These are phyloP conservation scores for Rhizopogon vulgaris DNA, from an alignment of 768 basidiomycete species.

Conservation along the genomic window DNA sequence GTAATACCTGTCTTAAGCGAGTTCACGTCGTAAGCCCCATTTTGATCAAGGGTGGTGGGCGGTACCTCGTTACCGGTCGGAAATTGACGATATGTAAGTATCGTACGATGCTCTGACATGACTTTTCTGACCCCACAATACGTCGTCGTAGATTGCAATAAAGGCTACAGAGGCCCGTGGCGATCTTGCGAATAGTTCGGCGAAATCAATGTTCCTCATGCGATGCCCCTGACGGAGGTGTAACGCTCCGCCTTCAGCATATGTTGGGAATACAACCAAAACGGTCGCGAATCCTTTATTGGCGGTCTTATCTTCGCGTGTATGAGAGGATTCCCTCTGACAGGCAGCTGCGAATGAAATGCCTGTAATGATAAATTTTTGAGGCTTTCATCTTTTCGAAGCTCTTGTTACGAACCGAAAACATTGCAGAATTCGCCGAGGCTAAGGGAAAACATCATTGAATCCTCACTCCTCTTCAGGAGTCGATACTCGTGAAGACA, in stretches of 20 bases:
- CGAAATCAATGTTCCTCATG: constrained; percentile 35
- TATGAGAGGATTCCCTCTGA: background rate
- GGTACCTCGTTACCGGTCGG: constrained; percentile 32
- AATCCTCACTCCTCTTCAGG: background rate
- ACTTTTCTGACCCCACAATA: constrained; percentile 41
- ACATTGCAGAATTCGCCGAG: background rate
- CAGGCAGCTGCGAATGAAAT: background rate
- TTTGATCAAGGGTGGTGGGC: constrained; percentile 3
- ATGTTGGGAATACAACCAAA: constrained; percentile 42
- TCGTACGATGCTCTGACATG: constrained; percentile 35
- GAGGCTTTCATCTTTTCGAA: background rate
- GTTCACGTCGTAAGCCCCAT: background rate
- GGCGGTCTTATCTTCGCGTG: constrained; percentile 32
- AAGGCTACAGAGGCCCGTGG: constrained; percentile 24
- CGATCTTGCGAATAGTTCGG: constrained; percentile 10
- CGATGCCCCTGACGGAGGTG: constrained; percentile 27
- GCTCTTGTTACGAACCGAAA: background rate
- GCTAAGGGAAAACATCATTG: background rate
- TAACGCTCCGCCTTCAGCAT: constrained; percentile 40
- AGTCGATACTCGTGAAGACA: background rate
- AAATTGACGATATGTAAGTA: constrained; percentile 36
- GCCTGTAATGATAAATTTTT: background rate
- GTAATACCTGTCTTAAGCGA: background rate
- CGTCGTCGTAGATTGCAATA: constrained; percentile 38
- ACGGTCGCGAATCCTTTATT: constrained; percentile 45